Percentiles rank a stretch among this genome's conserved stretches.
These are phyloP conservation scores for Aristolochia contorta DNA, from an alignment of 164 flowering plant genomes.

Conservation along the genomic window DNA sequence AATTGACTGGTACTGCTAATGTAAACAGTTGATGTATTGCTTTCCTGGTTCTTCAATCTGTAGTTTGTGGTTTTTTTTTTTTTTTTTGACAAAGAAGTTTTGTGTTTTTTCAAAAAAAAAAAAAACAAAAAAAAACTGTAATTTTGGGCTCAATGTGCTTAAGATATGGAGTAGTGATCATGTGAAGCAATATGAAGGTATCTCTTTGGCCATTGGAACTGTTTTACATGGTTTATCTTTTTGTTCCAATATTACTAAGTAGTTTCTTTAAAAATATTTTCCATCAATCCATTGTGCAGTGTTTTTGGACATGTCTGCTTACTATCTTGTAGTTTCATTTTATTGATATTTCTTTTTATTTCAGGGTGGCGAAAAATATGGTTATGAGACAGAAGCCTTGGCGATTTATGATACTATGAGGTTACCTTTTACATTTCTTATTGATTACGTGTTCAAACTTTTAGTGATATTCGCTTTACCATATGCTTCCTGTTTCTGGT, in stretches of 20 bases:
- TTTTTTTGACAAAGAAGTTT: no score
- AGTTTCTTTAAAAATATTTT: no score
- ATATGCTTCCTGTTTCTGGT: neutral
- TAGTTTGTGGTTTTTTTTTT: no score
- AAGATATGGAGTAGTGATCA: no score
- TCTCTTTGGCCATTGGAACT: no score
- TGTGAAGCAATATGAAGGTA: no score
- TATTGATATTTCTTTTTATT: neutral
- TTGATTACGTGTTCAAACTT: neutral
- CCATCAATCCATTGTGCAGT: no score
- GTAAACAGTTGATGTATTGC: conserved; percentile 17
- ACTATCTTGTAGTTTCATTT: neutral
- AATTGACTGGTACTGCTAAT: conserved; percentile 73
- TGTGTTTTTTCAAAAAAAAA: no score
- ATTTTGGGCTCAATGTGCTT: no score
- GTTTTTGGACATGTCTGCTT: no score
- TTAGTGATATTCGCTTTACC: no score
- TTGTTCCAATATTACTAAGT: neutral
- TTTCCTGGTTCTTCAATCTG: neutral
- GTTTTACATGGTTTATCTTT: neutral
- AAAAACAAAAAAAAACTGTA: no score
- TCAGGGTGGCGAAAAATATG: conserved; percentile 72
- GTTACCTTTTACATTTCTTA: conserved; percentile 19
- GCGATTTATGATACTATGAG: conserved; percentile 88
- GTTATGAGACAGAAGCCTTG: conserved; percentile 90